These are phyloP conservation scores for Rhodotorula babjevae DNA, from an alignment of 768 basidiomycete species.

Conservation along the genomic window DNA sequence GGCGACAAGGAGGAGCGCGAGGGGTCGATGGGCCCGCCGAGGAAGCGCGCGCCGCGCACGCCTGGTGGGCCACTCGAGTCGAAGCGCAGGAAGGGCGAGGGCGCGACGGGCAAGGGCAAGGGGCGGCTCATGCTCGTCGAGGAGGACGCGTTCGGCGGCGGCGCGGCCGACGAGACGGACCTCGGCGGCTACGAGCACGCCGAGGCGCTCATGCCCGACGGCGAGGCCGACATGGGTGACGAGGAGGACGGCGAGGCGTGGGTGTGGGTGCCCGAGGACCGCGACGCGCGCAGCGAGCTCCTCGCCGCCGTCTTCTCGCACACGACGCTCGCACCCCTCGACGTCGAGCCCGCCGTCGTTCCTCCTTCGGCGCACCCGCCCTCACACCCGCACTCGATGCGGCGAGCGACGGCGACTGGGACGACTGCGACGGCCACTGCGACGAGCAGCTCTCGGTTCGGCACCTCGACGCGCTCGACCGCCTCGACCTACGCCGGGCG, in stretches of 20 bases:
- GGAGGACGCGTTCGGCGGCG: not conserved
- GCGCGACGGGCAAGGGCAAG: not conserved
- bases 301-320: constrained; percentile 27
- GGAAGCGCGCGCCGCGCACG: constrained; percentile 1
- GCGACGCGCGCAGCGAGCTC: constrained; percentile 19
- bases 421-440: not conserved
- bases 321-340: constrained; percentile 15
- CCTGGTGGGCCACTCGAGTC: not conserved
- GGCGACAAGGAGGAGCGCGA: not conserved
- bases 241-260: not conserved
- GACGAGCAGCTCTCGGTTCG: not conserved
- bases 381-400: not conserved
- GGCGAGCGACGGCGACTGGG: not conserved
- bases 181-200: not conserved
- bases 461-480: not conserved
- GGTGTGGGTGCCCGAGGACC: constrained; percentile 16
- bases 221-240: not conserved
- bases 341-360: constrained; percentile 2
- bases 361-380: not conserved
- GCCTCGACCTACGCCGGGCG: not conserved
- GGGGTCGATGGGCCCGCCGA: constrained; percentile 29
- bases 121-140: not conserved
- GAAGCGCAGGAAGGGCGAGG: not conserved
- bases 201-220: not conserved
- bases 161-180: not conserved